Evolutionary conservation across 2,329 filamentous ascomycete species (phyloP), one percentile per base, ranked within the genome.

Genomic region (Xylariaceae sp.): DNA sequence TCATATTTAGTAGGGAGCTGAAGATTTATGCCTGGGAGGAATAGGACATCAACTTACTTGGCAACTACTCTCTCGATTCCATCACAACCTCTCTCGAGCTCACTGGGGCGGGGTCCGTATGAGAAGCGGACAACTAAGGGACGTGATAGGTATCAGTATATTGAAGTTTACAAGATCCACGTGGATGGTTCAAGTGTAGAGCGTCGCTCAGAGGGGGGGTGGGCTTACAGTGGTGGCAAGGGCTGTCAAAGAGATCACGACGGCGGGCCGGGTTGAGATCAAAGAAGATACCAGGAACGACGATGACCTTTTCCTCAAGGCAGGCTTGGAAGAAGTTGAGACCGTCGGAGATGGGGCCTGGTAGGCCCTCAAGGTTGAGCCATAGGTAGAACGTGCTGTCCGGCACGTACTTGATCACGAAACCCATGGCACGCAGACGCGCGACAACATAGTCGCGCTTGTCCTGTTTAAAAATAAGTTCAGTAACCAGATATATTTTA

Each of bases 241-340:
- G 92, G 63, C 84, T 89, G 74, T 97, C 92, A 63, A 97, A 97
- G 63, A 97, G 73, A 71, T 97, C 92, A 69, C 92, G 81, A 61
- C 92, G 81, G 71, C 90, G 87, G 37, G 88, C 87, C 3, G 92
- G 92, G 75, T 97, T 97, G 61, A 97, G 74, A 67, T 97, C 92
- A 71, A 97, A 97, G 80, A 97, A 97, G 72, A 97, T 97, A 57
- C 92, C 92, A 0, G 92, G 92, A 3, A 97, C 92, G 19, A 96
- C 91, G 67, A 96, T 96, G 62, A 95, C 89, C 79, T 95, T 95
- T 77, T 96, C 91, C 67, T 88, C 84, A 44, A 97, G 76, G 68
- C 94, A 94, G 32, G 91, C 91, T 70, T 94, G 85, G 83, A 97
- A 96, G 80, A 97, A 97, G 76, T 95, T 96, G 67, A 97, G 77